These are phyloP conservation scores for Globisporangium megalacanthum DNA, from an alignment of 352 stramenopile genomes.

Conservation along the genomic window DNA sequence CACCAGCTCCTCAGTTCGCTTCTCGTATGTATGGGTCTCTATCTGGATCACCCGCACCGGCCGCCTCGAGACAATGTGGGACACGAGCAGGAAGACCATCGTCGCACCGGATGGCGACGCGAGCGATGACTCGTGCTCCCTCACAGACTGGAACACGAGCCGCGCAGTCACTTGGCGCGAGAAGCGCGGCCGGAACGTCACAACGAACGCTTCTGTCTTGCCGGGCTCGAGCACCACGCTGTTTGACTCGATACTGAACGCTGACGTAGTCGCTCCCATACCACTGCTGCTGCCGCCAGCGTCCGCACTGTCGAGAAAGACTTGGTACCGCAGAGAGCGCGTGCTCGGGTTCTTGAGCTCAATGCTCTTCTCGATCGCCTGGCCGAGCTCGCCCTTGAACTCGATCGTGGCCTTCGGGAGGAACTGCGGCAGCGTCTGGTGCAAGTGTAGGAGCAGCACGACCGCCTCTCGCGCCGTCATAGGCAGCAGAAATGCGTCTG, in stretches of 20 bases:
- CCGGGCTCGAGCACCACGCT: conserved; percentile 73
- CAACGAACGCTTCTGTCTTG: conserved; percentile 64
- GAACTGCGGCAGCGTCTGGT: conserved; percentile 88
- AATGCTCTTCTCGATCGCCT: conserved; percentile 89
- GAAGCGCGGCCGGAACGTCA: conserved; percentile 83
- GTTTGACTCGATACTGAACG: conserved; percentile 72
- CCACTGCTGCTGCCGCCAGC: background rate
- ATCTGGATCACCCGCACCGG: conserved; percentile 80
- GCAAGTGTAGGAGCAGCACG: conserved; percentile 87
- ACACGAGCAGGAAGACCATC: conserved; percentile 90
- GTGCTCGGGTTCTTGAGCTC: conserved; percentile 90
- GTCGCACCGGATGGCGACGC: conserved; percentile 37
- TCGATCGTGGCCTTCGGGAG: conserved; percentile 93
- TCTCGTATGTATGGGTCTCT: conserved; percentile 77
- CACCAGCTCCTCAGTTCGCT: conserved; percentile 61
- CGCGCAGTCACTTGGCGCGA: conserved; percentile 79
- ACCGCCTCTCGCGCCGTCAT: conserved; percentile 74
- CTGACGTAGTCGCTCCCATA: conserved; percentile 15
- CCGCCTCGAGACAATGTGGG: conserved; percentile 68
- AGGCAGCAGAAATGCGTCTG: conserved; percentile 36
- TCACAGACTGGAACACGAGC: conserved; percentile 83
- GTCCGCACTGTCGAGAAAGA: conserved; percentile 69
- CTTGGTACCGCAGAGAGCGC: conserved; percentile 80
- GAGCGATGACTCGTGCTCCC: conserved; percentile 24
- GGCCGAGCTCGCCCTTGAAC: conserved; percentile 85